phyloP scores from a whole-genome alignment of 208 protist species.

The Histomonas meleagridis region DNA sequence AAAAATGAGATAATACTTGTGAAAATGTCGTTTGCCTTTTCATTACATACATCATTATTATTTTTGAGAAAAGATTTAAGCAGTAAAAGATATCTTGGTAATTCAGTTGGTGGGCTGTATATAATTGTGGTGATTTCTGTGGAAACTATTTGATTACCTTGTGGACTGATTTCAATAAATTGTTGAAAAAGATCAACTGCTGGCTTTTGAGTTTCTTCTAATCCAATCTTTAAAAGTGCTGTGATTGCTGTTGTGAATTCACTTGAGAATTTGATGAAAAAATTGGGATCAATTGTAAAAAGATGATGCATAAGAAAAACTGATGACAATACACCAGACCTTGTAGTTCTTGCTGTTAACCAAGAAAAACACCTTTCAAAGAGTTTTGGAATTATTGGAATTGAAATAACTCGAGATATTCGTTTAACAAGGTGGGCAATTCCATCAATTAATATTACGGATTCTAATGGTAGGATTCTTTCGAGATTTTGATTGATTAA shows the following conservation, averaged over 20 bases:
- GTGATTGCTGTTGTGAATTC: neutral
- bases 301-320: neutral
- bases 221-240: neutral
- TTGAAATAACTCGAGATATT: neutral
- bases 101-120: neutral
- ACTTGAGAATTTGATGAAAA: neutral
- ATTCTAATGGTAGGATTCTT: neutral
- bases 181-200: neutral
- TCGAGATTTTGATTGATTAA: neutral
- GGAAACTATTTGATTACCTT: neutral
- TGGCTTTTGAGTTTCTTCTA: neutral
- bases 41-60: neutral
- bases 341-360: neutral
- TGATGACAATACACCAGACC: neutral
- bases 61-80: neutral
- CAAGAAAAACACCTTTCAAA: neutral
- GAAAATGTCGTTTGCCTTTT: neutral
- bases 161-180: neutral
- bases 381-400: neutral
- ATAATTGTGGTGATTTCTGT: neutral
- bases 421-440: neutral
- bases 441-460: neutral
- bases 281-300: neutral
- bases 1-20: neutral
- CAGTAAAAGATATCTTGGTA: neutral